phyloP scores from a whole-genome alignment of 2,329 filamentous ascomycete species.

The Zelopaecilomyces penicillatus region DNA sequence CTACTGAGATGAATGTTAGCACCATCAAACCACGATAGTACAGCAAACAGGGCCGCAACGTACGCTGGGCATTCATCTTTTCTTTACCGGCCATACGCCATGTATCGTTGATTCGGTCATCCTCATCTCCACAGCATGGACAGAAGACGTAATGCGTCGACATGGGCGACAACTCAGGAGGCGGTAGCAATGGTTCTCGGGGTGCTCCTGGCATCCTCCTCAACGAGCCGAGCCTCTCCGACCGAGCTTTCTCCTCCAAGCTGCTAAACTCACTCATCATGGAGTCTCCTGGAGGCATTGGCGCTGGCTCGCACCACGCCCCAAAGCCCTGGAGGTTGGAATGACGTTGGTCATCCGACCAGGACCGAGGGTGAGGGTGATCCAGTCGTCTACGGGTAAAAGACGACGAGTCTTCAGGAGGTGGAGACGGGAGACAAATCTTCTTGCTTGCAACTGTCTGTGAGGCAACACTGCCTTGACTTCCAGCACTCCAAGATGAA shows the following conservation, averaged over 20 bases:
- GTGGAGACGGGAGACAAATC: slow-evolving; percentile 4
- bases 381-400: neutral
- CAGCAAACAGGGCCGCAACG: neutral
- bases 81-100: slow-evolving; percentile 8
- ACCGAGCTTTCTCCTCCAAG: neutral
- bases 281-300: neutral
- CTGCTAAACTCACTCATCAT: neutral
- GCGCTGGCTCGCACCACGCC: slow-evolving; percentile 6
- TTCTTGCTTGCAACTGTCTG: neutral
- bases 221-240: neutral
- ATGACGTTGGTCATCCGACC: neutral
- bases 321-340: slow-evolving; percentile 6
- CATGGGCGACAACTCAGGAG: slow-evolving; percentile 7
- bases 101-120: slow-evolving; percentile 7
- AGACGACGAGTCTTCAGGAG: slow-evolving; percentile 1
- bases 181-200: slow-evolving; percentile 5
- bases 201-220: slow-evolving; percentile 3
- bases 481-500: slow-evolving; percentile 1
- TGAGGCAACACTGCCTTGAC: neutral
- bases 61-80: slow-evolving; percentile 9
- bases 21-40: slow-evolving; percentile 1
- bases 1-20: slow-evolving; percentile 7
- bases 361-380: neutral
- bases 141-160: slow-evolving; percentile 8
- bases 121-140: slow-evolving; percentile 7